Base-by-base conservation (phyloP, 306 rosid genomes). In the Astragalus glycyphyllos region DNA sequence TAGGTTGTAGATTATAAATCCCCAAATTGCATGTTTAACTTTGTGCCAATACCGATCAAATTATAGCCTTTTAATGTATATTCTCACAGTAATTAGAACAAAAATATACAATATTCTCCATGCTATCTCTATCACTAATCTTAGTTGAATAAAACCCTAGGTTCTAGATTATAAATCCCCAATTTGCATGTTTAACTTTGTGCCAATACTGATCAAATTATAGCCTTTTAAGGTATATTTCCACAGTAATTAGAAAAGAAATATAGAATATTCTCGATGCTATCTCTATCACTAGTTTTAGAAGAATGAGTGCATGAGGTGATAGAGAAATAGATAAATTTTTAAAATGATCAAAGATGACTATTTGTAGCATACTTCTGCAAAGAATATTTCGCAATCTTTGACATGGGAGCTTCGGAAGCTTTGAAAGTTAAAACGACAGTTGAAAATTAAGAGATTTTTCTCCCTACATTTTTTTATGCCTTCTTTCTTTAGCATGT, bases 401-500 rank as follows among this genome's bases (percentile, higher is more conserved):
- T 64, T 23, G 12, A 23, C 41, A 20, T 40, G 7, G 60, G 16
- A 67, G 12, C 41, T 11, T 40, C 6, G 60, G 16, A 67, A 17
- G 37, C 10, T 67, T 67, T 68, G 61, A 38, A 51, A 51, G 50
- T 16, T 68, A 16, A 67, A 40, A 53, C 37, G 37, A 38, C 58
- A 12, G 48, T 58, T 47, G 23, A 3, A 17, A 54, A 58, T 42
- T 56, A 6, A 26, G 49, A 44, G 46, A 1, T 26, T 20, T 23
- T 42, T 40, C 5, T 54, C 12, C 65, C 16, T 26, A 66, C n/a
- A 6, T 20, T 50, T 17, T 63, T 13, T 31, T 53, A 68, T 8
- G 45, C 11, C 41, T 73, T 61, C 10, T 48, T 57, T 56, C 57
- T 29, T 38, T 58, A 71, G 13, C 73, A 64, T 31, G 53, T 46